A percentile compares a stretch with the other conserved stretches of the same genome.
These are phyloP conservation scores for Candolleomyces efflorescens DNA, from an alignment of 768 basidiomycete species.

Conservation along the genomic window DNA sequence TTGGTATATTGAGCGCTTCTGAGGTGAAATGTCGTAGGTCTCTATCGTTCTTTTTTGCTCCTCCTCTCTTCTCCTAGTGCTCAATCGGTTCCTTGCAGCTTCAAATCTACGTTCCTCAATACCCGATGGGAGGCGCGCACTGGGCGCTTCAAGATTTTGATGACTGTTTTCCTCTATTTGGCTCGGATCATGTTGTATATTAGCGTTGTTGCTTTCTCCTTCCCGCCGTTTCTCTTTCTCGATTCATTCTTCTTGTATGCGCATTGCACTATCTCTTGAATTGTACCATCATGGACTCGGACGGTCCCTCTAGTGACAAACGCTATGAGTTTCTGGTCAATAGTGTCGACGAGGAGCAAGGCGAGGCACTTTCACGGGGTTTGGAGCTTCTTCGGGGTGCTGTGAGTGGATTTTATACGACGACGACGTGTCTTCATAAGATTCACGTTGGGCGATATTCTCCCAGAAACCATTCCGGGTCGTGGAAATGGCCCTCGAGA, in stretches of 20 bases:
- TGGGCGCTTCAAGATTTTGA: too few relatives aligned
- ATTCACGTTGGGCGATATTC: background rate
- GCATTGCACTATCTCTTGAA: background rate
- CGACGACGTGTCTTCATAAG: background rate
- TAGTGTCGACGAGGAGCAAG: background rate
- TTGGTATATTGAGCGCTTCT: conserved; percentile 26
- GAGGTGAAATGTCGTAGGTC: background rate
- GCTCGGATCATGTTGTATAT: too few relatives aligned
- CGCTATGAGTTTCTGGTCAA: background rate
- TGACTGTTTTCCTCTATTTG: too few relatives aligned
- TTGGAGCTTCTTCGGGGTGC: background rate
- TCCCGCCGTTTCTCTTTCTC: background rate
- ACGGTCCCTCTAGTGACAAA: background rate
- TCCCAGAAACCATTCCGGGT: conserved; percentile 41
- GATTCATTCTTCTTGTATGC: background rate
- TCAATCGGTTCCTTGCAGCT: too few relatives aligned
- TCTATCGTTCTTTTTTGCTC: too few relatives aligned
- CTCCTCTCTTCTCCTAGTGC: background rate
- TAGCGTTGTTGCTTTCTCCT: background rate
- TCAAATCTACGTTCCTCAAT: too few relatives aligned
- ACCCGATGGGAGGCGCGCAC: too few relatives aligned
- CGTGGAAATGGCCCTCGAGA: conserved; percentile 51
- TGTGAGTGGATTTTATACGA: background rate
- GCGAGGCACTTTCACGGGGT: background rate
- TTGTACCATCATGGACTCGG: background rate